These are phyloP conservation scores for Ogataea nakhonphanomensis DNA, from an alignment of 805 yeast species.

Conservation along the genomic window DNA sequence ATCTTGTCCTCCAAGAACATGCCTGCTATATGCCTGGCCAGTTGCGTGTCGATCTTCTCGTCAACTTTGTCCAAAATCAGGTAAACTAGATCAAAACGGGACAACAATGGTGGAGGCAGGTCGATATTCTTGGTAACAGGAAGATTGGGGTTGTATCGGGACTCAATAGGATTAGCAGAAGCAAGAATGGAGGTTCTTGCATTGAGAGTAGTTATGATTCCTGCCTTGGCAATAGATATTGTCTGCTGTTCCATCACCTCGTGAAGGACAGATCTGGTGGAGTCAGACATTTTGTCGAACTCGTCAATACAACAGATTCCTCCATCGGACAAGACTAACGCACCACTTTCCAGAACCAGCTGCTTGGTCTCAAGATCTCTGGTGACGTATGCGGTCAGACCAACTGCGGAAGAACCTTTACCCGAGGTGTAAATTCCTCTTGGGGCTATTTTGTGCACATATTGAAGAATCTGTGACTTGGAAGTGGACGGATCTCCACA, in stretches of 20 bases:
- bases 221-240: slow-evolving; percentile 96
- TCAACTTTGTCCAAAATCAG: slow-evolving; percentile 90
- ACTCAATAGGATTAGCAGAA: slow-evolving; percentile 95
- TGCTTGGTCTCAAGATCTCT: slow-evolving; percentile 93
- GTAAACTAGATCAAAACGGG: slow-evolving; percentile 93
- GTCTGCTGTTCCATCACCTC: slow-evolving; percentile 99
- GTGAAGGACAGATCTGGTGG: slow-evolving; percentile 91
- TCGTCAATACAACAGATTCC: slow-evolving; percentile 99
- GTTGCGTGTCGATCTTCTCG: slow-evolving; percentile 73
- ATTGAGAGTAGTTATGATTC: slow-evolving; percentile 93
- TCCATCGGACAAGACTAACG: slow-evolving; percentile 92
- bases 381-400: slow-evolving; percentile 95
- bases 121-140: slow-evolving; percentile 96
- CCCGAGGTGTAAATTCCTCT: slow-evolving; percentile 98
- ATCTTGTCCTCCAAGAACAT: slow-evolving; percentile 90
- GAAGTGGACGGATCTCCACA: slow-evolving; percentile 99
- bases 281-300: slow-evolving; percentile 94
- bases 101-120: slow-evolving; percentile 90
- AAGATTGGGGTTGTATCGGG: slow-evolving; percentile 89
- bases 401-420: slow-evolving; percentile 98
- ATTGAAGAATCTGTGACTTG: slow-evolving; percentile 89
- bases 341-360: slow-evolving; percentile 92
- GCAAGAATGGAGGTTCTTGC: slow-evolving; percentile 96
- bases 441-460: slow-evolving; percentile 96
- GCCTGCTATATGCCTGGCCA: slow-evolving; percentile 86